Conservation (phyloP, 441 rosid genomes). For the Raphanus hybrid region DNA sequence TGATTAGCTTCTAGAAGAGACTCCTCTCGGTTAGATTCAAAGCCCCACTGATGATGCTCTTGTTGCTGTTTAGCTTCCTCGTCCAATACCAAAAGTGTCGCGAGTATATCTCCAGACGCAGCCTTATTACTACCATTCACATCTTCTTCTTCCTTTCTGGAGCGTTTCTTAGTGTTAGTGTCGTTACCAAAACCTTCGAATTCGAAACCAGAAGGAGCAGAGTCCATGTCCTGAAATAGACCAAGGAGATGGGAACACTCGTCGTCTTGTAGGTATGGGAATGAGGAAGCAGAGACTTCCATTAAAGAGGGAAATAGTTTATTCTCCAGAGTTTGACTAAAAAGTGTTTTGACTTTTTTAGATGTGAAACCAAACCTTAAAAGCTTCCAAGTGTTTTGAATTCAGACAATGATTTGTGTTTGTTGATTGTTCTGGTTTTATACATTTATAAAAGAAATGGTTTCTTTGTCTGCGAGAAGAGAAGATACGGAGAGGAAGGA, state of each 20-base stretch:
- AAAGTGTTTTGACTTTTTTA: constrained; percentile 40
- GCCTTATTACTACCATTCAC: constrained; percentile 28
- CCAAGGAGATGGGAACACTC: constrained; percentile 50
- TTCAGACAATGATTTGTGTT: constrained; percentile 35
- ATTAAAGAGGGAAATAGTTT: constrained; percentile 34
- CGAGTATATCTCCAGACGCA: constrained; percentile 57
- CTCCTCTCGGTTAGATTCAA: too few species aligned
- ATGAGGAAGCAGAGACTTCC: constrained; percentile 69
- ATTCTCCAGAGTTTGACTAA: constrained; percentile 32
- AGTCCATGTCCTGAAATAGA: constrained; percentile 60
- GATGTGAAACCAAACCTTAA: constrained; percentile 42
- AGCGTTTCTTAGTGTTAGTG: constrained; percentile 47
- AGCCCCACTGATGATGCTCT: too few species aligned
- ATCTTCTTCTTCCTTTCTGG: constrained; percentile 47
- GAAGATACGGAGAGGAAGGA: constrained; percentile 32
- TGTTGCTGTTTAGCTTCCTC: constrained; percentile 63
- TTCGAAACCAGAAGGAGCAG: constrained; percentile 27
- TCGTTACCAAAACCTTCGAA: constrained; percentile 39
- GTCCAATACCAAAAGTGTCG: constrained; percentile 58
- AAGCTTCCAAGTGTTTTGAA: constrained; percentile 25
- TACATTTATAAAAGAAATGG: constrained; percentile 37
- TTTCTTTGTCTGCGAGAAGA: constrained; percentile 15
- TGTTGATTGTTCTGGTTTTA: constrained; percentile 19
- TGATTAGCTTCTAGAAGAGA: constrained; percentile 51
- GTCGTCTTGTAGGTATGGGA: constrained; percentile 71